phyloP scores from a whole-genome alignment of 148 eudicot genomes.

The Agrostemma githago region DNA sequence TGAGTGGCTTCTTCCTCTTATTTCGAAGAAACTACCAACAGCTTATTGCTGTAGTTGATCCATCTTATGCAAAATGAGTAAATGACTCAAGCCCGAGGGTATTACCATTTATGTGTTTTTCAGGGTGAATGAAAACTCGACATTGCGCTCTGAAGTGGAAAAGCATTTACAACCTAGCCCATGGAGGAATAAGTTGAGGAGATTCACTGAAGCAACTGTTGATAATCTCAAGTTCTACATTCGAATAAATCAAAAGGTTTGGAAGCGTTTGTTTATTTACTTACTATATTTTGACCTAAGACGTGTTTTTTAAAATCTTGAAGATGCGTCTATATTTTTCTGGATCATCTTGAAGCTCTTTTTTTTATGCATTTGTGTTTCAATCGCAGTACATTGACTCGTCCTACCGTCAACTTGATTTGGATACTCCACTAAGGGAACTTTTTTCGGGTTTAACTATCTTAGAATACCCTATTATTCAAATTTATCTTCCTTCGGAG shows the following conservation, averaged over 20 bases:
- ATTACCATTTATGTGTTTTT: not conserved
- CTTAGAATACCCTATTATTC: slow-evolving; percentile 79
- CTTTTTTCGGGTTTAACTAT: slow-evolving; percentile 55
- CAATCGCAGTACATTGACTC: slow-evolving; percentile 52
- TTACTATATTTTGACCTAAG: not conserved
- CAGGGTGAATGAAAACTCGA: slow-evolving; percentile 64
- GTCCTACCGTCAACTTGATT: slow-evolving; percentile 62
- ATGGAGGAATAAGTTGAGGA: slow-evolving; percentile 65
- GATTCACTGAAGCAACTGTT: slow-evolving; percentile 59
- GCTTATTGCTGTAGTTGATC: no score
- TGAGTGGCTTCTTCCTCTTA: slow-evolving; percentile 30
- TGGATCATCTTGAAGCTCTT: not conserved
- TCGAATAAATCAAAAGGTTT: slow-evolving; percentile 70
- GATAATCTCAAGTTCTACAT: slow-evolving; percentile 71
- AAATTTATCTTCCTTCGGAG: slow-evolving; percentile 73
- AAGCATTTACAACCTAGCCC: slow-evolving; percentile 84
- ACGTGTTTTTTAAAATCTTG: not conserved
- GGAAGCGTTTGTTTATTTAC: not conserved
- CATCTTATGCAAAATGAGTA: no score
- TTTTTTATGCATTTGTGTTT: not conserved
- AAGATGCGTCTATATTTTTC: not conserved
- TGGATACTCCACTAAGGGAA: slow-evolving; percentile 49
- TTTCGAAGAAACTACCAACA: not conserved
- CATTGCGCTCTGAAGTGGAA: slow-evolving; percentile 55
- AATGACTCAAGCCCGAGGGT: not conserved